These are phyloP conservation scores for Tribonema minus DNA, from an alignment of 108 stramenopile species.

Conservation along the genomic window DNA sequence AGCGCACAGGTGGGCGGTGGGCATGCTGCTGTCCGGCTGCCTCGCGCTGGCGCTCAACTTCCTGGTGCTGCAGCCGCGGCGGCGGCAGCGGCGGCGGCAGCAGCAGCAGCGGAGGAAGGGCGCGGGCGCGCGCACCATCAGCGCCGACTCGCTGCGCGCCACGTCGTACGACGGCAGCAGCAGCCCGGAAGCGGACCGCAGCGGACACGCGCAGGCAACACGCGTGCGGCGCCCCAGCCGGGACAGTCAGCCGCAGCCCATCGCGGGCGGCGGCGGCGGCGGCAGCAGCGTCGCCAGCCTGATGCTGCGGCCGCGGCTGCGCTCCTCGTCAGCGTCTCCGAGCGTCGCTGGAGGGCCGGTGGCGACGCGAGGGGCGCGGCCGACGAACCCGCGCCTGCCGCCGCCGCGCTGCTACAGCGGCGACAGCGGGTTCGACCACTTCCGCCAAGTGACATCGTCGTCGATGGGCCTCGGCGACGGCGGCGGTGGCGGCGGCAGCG, in stretches of 20 bases:
- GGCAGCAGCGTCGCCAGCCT: not conserved
- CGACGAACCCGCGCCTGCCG: not conserved
- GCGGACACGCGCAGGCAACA: too few species aligned
- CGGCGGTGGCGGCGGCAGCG: not conserved
- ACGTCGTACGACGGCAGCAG: not conserved
- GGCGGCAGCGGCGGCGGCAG: not conserved
- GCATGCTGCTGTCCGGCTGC: not conserved
- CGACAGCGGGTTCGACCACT: too few species aligned
- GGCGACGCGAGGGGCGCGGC: not conserved
- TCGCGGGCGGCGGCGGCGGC: too few species aligned
- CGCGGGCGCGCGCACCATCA: too few species aligned
- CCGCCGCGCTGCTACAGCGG: not conserved
- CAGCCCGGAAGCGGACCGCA: too few species aligned
- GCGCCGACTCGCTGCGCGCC: too few species aligned
- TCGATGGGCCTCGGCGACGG: not conserved
- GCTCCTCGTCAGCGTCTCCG: not conserved
- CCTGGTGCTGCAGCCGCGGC: not conserved
- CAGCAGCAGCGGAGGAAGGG: not conserved
- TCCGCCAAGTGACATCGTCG: too few species aligned
- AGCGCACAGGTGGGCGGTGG: not conserved
- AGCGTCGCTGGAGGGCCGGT: not conserved
- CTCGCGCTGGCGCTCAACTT: too few species aligned
- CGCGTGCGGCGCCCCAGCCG: too few species aligned
- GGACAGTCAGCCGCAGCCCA: too few species aligned
- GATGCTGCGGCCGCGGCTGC: not conserved